A percentile compares a stretch with the other conserved stretches of the same genome.
These are phyloP conservation scores for Achaetomiella virescens DNA, from an alignment of 495 filamentous ascomycete species.

Conservation along the genomic window DNA sequence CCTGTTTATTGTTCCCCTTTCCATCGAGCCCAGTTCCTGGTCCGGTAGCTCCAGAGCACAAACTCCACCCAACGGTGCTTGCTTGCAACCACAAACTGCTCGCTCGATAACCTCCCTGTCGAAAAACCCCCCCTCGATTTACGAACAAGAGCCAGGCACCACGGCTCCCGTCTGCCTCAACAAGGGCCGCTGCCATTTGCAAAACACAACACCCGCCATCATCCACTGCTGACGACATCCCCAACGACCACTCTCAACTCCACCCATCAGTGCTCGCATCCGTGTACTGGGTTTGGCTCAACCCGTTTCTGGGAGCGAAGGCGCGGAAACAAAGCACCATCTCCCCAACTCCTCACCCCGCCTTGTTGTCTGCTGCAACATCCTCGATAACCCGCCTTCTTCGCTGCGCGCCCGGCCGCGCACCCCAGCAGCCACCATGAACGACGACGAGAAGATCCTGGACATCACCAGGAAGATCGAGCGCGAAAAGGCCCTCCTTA, in stretches of 20 bases:
- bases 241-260: slow-evolving; percentile 10
- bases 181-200: slow-evolving; percentile 25
- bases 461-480: slow-evolving; percentile 97
- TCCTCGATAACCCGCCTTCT: slow-evolving; percentile 10
- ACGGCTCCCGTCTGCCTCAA: slow-evolving; percentile 16
- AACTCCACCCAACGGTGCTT: too few relatives aligned
- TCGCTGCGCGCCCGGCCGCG: slow-evolving; percentile 32
- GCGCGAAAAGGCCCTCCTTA: slow-evolving; percentile 91
- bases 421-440: slow-evolving; percentile 45
- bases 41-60: too few relatives aligned
- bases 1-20: too few relatives aligned
- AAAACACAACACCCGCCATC: slow-evolving; percentile 36
- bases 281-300: neutral
- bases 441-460: slow-evolving; percentile 75
- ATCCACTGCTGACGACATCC: slow-evolving; percentile 32
- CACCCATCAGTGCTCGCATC: slow-evolving; percentile 3
- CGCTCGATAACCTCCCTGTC: slow-evolving; percentile 1
- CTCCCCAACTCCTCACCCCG: neutral
- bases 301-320: neutral
- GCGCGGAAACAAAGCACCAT: neutral
- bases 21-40: too few relatives aligned
- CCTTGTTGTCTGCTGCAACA: neutral
- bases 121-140: neutral
- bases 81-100: neutral
- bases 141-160: slow-evolving; percentile 18